Evolutionary conservation across 805 yeast species (phyloP).

Genomic region (Wickerhamomyces strasburgensis): DNA sequence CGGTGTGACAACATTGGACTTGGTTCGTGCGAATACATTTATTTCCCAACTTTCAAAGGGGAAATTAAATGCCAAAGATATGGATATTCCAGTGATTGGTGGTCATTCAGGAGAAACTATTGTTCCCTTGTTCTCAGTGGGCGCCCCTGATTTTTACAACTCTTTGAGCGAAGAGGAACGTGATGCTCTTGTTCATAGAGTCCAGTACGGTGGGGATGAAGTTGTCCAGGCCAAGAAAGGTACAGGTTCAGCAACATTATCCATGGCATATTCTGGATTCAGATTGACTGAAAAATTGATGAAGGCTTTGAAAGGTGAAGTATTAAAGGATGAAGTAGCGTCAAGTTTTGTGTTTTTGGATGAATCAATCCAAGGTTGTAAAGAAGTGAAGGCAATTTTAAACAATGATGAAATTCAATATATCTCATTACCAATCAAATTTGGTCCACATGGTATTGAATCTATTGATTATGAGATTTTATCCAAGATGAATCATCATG

Average conservation of each 20-base stretch:
- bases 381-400: conserved; percentile 14
- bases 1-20: conserved; percentile 81
- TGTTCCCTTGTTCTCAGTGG: conserved; percentile 67
- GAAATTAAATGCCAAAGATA: conserved; percentile 12
- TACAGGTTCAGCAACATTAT: conserved; percentile 78
- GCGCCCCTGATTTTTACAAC: conserved; percentile 42
- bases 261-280: conserved; percentile 85
- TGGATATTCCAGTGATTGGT: conserved; percentile 69
- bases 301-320: conserved; percentile 45
- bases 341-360: conserved; percentile 53
- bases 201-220: conserved; percentile 87
- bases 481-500: conserved; percentile 18
- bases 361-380: conserved; percentile 22
- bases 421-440: conserved; percentile 22
- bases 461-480: conserved; percentile 18
- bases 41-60: conserved; percentile 19
- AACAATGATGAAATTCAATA: conserved; percentile 12
- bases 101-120: conserved; percentile 85
- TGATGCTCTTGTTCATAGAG: conserved; percentile 66
- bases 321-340: conserved; percentile 27
- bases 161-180: conserved; percentile 36
- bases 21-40: conserved; percentile 67
- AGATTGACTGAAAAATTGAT: conserved; percentile 65
- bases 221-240: conserved; percentile 83
- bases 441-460: conserved; percentile 22